phyloP scores from a whole-genome alignment of 768 basidiomycete species.

The Kwoniella pini region DNA sequence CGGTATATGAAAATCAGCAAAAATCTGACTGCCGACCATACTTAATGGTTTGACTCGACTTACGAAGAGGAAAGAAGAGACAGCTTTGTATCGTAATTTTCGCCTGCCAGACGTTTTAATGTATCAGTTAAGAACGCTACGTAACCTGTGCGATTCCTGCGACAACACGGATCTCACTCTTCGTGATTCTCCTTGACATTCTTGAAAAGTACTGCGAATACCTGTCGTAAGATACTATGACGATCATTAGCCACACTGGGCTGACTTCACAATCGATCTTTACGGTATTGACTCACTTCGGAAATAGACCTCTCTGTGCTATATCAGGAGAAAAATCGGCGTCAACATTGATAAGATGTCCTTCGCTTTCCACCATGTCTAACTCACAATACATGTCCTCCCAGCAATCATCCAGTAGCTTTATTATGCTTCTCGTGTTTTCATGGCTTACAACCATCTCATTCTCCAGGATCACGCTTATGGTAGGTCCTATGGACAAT shows the following conservation, averaged over 20 bases:
- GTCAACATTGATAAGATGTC: neutral
- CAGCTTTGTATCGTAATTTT: constrained; percentile 28
- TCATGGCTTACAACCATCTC: constrained; percentile 7
- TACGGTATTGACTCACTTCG: too few relatives aligned
- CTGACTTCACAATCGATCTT: too few relatives aligned
- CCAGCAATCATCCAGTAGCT: constrained; percentile 18
- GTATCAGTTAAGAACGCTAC: too few relatives aligned
- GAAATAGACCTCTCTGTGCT: constrained; percentile 20
- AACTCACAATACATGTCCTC: constrained; percentile 26
- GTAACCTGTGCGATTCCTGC: too few relatives aligned
- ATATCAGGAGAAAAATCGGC: neutral
- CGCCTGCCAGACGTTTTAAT: neutral
- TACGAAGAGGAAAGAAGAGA: constrained; percentile 29
- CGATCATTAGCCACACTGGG: too few relatives aligned
- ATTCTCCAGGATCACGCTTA: constrained; percentile 2
- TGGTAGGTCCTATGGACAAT: constrained; percentile 19
- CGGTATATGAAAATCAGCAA: too few relatives aligned
- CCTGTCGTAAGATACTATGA: constrained; percentile 16
- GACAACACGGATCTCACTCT: neutral
- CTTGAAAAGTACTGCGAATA: constrained; percentile 15
- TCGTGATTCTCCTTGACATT: constrained; percentile 21
- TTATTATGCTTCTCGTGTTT: constrained; percentile 1
- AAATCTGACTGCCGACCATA: too few relatives aligned
- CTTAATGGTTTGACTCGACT: too few relatives aligned
- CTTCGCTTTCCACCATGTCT: neutral